Evolutionary conservation across 2,329 filamentous ascomycete genomes (phyloP).

Genomic region (Daldinia sp.): DNA sequence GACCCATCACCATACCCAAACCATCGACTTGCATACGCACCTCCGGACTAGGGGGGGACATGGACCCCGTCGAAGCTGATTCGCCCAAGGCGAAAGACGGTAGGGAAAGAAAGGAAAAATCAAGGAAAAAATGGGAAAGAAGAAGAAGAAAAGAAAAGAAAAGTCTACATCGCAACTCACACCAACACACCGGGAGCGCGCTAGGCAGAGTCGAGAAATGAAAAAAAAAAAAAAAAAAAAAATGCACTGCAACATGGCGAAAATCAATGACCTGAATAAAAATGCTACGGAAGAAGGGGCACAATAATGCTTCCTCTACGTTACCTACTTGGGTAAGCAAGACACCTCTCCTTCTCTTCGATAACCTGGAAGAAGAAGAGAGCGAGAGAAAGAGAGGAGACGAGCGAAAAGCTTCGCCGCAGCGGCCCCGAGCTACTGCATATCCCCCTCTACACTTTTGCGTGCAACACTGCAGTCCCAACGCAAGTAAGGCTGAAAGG

Average conservation of each 20-base stretch:
- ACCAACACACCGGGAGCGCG: slow-evolving; percentile 49
- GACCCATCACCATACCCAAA: slow-evolving; percentile 44
- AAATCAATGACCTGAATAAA: slow-evolving; percentile 11
- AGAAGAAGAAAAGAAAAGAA: slow-evolving; percentile 22
- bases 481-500: slow-evolving; percentile 12
- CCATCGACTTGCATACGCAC: slow-evolving; percentile 47
- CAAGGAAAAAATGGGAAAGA: slow-evolving; percentile 20
- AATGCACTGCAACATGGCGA: slow-evolving; percentile 36
- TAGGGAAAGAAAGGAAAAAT: slow-evolving; percentile 36
- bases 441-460: slow-evolving; percentile 2
- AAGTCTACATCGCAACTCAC: slow-evolving; percentile 34
- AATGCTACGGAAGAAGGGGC: slow-evolving; percentile 12
- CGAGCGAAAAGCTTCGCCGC: slow-evolving; percentile 4
- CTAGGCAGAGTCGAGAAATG: slow-evolving; percentile 40
- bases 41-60: slow-evolving; percentile 25
- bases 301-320: background rate
- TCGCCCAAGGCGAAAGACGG: slow-evolving; percentile 39
- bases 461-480: slow-evolving; percentile 1
- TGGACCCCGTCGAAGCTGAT: slow-evolving; percentile 41
- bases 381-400: background rate
- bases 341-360: background rate
- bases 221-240: background rate
- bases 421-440: slow-evolving; percentile 13
- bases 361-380: no score
- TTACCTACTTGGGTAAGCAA: slow-evolving; percentile 2